phyloP scores from a whole-genome alignment of 2,329 filamentous ascomycete genomes.

The Atkinsonella texensis region DNA sequence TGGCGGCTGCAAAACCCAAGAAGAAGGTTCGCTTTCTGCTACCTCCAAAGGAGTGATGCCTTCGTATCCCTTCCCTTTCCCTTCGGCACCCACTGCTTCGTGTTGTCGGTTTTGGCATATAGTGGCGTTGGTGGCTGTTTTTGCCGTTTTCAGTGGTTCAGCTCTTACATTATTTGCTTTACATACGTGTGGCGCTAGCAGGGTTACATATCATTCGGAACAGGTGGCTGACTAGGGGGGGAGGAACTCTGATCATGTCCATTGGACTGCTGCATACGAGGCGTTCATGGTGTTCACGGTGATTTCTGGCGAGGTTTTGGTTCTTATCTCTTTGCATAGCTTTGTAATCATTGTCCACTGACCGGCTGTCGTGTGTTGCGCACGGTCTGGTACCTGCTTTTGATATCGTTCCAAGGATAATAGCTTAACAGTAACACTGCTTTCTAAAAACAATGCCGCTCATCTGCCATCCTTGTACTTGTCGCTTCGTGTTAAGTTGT shows the following conservation, averaged over 20 bases:
- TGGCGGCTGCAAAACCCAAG: constrained; percentile 35
- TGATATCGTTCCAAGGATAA: neutral
- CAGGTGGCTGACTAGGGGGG: neutral
- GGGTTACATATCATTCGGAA: neutral
- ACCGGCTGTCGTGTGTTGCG: neutral
- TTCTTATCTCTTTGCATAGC: neutral
- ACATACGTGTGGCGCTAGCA: neutral
- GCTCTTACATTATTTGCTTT: neutral
- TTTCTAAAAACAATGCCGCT: neutral
- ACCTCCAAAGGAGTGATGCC: constrained; percentile 26
- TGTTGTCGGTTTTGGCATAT: constrained; percentile 1
- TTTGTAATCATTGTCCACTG: neutral
- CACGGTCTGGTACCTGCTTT: constrained; percentile 1
- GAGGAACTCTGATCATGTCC: neutral
- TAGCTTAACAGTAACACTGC: constrained; percentile 1
- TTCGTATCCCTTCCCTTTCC: neutral
- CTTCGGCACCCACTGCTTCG: constrained; percentile 4
- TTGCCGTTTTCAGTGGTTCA: neutral
- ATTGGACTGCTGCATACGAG: neutral
- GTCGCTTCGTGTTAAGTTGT: neutral
- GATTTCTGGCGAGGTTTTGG: neutral
- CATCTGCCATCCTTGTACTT: neutral
- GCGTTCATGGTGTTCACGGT: neutral
- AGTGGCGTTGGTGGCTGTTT: constrained; percentile 4
- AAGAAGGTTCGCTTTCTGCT: constrained; percentile 47